Conservation (phyloP, 2,329 filamentous ascomycete genomes). For the Drechslerella coelobrocha region DNA sequence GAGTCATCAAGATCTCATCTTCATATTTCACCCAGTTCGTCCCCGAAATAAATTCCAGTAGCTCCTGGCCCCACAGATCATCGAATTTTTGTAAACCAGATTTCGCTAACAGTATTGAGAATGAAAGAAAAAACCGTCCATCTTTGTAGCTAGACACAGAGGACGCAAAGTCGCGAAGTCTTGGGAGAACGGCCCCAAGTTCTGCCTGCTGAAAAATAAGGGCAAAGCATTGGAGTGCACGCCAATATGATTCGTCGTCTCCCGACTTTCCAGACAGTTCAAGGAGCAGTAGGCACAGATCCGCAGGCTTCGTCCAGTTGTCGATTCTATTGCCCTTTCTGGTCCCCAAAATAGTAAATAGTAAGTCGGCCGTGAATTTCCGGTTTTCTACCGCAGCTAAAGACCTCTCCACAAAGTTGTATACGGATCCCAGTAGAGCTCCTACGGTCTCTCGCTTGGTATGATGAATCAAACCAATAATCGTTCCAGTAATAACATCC, state of each 20-base stretch:
- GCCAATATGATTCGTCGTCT: slow-evolving; percentile 22
- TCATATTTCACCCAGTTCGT: slow-evolving; percentile 23
- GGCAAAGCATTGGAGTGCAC: slow-evolving; percentile 13
- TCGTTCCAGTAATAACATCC: slow-evolving; percentile 74
- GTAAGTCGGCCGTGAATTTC: slow-evolving; percentile 65
- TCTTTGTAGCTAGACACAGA: slow-evolving; percentile 64
- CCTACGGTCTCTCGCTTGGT: slow-evolving; percentile 75
- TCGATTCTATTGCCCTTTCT: slow-evolving; percentile 77
- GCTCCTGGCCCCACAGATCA: slow-evolving; percentile 34
- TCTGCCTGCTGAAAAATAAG: slow-evolving; percentile 65
- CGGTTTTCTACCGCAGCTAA: slow-evolving; percentile 57
- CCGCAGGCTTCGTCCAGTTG: slow-evolving; percentile 73
- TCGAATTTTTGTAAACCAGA: slow-evolving; percentile 77
- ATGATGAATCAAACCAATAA: slow-evolving; percentile 84
- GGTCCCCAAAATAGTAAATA: slow-evolving; percentile 77
- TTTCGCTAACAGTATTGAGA: slow-evolving; percentile 81
- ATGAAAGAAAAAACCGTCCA: slow-evolving; percentile 70
- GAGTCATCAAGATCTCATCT: slow-evolving; percentile 29
- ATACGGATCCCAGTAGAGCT: slow-evolving; percentile 69
- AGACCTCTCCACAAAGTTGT: slow-evolving; percentile 59
- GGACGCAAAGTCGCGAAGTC: slow-evolving; percentile 71
- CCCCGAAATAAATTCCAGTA: slow-evolving; percentile 18
- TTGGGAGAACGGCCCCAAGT: slow-evolving; percentile 77
- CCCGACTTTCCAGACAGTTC: slow-evolving; percentile 56
- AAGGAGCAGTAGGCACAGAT: slow-evolving; percentile 65